phyloP scores from a whole-genome alignment of 371 early-diverging fungal species.

The Choanephora cucurbitarum region DNA sequence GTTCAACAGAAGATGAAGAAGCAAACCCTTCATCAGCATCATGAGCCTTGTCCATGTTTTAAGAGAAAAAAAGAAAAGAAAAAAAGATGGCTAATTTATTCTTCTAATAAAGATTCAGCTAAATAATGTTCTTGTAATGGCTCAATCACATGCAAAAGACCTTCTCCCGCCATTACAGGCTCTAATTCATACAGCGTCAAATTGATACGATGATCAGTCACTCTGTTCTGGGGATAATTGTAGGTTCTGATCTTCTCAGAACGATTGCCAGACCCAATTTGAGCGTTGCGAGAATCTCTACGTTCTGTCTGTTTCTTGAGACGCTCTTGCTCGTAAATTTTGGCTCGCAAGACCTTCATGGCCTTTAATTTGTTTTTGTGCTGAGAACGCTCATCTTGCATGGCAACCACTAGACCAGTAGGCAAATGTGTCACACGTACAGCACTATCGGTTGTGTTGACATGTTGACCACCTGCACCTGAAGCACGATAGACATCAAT shows the following conservation, averaged over 20 bases:
- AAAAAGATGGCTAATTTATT: slow-evolving; percentile 10
- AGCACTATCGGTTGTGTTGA: slow-evolving; percentile 95
- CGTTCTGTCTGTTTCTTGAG: slow-evolving; percentile 58
- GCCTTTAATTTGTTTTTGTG: slow-evolving; percentile 91
- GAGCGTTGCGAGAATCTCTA: slow-evolving; percentile 63
- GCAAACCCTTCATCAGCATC: slow-evolving; percentile 43
- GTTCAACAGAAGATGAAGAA: slow-evolving; percentile 43
- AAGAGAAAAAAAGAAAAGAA: not conserved
- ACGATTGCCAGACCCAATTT: slow-evolving; percentile 71
- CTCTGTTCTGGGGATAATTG: slow-evolving; percentile 81
- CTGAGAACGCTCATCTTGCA: slow-evolving; percentile 92
- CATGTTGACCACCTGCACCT: slow-evolving; percentile 91
- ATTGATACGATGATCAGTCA: slow-evolving; percentile 86
- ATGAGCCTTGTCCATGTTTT: not conserved
- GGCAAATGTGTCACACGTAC: slow-evolving; percentile 93
- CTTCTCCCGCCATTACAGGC: slow-evolving; percentile 62
- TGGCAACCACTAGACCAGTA: slow-evolving; percentile 84
- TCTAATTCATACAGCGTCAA: slow-evolving; percentile 74
- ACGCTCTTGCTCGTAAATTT: slow-evolving; percentile 77
- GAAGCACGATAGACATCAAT: slow-evolving; percentile 80
- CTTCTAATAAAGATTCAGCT: slow-evolving; percentile 33
- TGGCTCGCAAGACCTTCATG: slow-evolving; percentile 78
- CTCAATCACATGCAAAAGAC: slow-evolving; percentile 54
- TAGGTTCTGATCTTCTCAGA: slow-evolving; percentile 90
- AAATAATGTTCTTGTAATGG: slow-evolving; percentile 52